A percentile compares a stretch with the other conserved stretches of the same genome.
These are phyloP conservation scores for Citrus inodora DNA, from an alignment of 345 rosid genomes.

Conservation along the genomic window DNA sequence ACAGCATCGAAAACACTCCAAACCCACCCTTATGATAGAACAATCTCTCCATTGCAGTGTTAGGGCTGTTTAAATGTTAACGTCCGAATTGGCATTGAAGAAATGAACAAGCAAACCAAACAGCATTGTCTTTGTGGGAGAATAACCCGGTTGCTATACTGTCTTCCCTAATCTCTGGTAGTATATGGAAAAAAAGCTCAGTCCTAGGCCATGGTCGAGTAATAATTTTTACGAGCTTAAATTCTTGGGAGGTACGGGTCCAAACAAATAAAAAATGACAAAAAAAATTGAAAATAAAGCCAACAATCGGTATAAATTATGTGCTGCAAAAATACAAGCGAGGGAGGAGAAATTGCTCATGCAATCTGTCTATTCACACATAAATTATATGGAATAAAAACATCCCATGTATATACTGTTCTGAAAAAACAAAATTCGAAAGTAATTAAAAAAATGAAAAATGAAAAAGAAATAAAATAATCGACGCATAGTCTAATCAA, in stretches of 20 bases:
- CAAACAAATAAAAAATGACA: neutral
- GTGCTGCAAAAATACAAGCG: neutral
- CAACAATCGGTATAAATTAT: neutral
- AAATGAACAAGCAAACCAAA: neutral
- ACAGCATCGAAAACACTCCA: no score
- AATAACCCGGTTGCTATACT: neutral
- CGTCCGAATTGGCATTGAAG: neutral
- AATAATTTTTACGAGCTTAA: no score
- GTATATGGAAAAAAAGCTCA: no score
- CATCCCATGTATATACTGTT: neutral
- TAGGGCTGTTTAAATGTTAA: no score
- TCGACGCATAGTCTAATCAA: conserved; percentile 16
- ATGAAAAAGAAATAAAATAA: neutral
- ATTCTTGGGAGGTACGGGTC: no score
- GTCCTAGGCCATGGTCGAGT: no score
- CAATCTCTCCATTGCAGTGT: no score
- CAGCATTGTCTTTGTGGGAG: neutral
- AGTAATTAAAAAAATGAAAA: no score
- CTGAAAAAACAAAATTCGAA: neutral
- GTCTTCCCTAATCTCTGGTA: no score
- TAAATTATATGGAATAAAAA: conserved; percentile 26
- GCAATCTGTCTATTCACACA: conserved; percentile 13
- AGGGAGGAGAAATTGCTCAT: neutral
- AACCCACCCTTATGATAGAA: no score
- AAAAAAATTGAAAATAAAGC: neutral